Base-by-base conservation (phyloP, 2,329 filamentous ascomycete genomes). In the Chaetoscypha palmicola region DNA sequence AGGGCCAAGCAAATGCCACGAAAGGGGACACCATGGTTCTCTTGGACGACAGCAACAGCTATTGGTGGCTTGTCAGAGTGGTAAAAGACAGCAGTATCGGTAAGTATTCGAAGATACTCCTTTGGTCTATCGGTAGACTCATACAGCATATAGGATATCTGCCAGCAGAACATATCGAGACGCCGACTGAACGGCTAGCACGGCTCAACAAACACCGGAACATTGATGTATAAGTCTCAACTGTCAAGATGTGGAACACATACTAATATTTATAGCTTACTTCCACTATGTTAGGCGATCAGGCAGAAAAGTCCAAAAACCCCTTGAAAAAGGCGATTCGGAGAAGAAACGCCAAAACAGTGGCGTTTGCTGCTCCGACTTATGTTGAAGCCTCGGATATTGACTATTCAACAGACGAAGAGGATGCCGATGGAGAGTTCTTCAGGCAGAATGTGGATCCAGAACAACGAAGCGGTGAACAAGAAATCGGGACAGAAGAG, bases 21-120 rank as follows among this genome's bases (percentile, higher is more conserved):
- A 98, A 98, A 68, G 92, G 92, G 40, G 92, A 98, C 62, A 97
- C 91, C 11, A 98, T 98, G 92, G 91, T 97, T 42, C 73, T 98
- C 52, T 77, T 98, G 17, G 92, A 98, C 61, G 92, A 98, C 60
- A 97, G 89, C 68, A 98, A 98, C 69, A 97, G 90, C 68, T 98
- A 98, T 66, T 98, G 92, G 92, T 98, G 92, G 92, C 77, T 98
- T 49, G 92, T 98, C 11, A 78, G 91, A 53, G 86, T 98, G 35
- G 90, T 97, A 41, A 97, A 97, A 66, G 92, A 98, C 66, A 94
- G 86, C 64, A 97, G 89, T 63, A 98, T 98, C 65, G 79, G 76
- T 81, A 64, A 45, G 69, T 57, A 16, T n/a, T n/a, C n/a, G n/a
- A n/a, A n/a, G n/a, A n/a, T n/a, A n/a, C n/a, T n/a, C n/a, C n/a